Conservation (phyloP, 2,329 filamentous ascomycete species). For the Pseudogymnoascus sp. region DNA sequence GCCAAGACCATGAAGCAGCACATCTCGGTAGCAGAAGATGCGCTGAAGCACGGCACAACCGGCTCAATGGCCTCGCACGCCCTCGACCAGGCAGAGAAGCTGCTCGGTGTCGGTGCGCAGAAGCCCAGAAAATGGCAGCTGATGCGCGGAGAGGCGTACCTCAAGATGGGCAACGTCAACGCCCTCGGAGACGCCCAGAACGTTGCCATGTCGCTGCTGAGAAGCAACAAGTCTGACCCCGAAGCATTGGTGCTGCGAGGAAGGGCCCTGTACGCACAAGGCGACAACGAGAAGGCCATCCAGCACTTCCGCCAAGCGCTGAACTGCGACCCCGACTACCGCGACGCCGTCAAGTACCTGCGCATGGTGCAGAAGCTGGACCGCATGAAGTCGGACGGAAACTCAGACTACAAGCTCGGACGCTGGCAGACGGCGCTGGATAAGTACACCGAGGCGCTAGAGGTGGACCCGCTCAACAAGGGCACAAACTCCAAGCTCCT, state of each 20-base stretch:
- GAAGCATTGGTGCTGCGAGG: slow-evolving; percentile 88
- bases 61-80: slow-evolving; percentile 90
- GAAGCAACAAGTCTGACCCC: slow-evolving; percentile 82
- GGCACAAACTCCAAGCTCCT: slow-evolving; percentile 90
- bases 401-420: slow-evolving; percentile 78
- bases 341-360: slow-evolving; percentile 78
- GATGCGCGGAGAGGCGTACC: slow-evolving; percentile 81
- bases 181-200: slow-evolving; percentile 86
- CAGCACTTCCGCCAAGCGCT: slow-evolving; percentile 87
- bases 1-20: slow-evolving; percentile 79
- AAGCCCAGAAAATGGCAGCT: slow-evolving; percentile 90
- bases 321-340: slow-evolving; percentile 84
- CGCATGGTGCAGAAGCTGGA: slow-evolving; percentile 86
- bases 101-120: slow-evolving; percentile 63
- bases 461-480: slow-evolving; percentile 80
- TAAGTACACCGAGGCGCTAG: slow-evolving; percentile 73
- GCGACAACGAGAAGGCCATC: slow-evolving; percentile 90
- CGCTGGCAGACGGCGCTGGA: slow-evolving; percentile 73
- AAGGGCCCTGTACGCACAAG: slow-evolving; percentile 77
- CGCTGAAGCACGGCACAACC: slow-evolving; percentile 62
- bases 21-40: slow-evolving; percentile 69
- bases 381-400: slow-evolving; percentile 89
- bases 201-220: slow-evolving; percentile 77
- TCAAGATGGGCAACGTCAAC: slow-evolving; percentile 88
- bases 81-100: slow-evolving; percentile 79